Base-by-base conservation (phyloP, 208 protist genomes). In the Tetramitus jugosus region DNA sequence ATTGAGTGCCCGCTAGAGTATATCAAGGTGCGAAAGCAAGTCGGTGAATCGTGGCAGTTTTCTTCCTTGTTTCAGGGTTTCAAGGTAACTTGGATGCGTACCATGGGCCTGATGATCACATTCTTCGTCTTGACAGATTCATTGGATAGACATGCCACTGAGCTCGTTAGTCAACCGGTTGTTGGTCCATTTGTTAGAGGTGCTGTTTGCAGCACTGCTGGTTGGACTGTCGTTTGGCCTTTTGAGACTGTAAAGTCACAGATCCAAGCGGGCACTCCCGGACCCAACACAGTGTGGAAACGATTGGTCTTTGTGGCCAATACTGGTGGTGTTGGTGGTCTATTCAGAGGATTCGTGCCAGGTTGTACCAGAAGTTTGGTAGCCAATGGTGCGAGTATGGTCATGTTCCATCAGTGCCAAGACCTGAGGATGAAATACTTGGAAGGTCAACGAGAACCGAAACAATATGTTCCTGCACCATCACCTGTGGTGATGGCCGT, bases 191-290 rank as follows among this genome's bases (percentile, higher is more conserved):
- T 78, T 13, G 42, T 49, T 13, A 64, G 8, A 61, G 71, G 79
- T 17, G 69, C 65, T 13, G 6, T 81, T 23, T 81, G 79, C 29
- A 43, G 74, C 31, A 81, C 79, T 39, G 33, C 78, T 0, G 76
- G 65, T 39, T 81, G 79, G 79, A 77, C 65, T 60, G 45, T 81
- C 37, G 71, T 81, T 42, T 81, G 79, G 79, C 79, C 79, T 13
- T 81, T 81, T 65, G 79, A 81, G 35, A 77, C 69, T 42, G 45
- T 81, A 61, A 81, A 81, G 56, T 81, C 79, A 39, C 79, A 81
- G 31, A 65, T 81, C 17, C 79, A 81, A 76, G 79, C 65, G 23
- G 78, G 78, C 68, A 81, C 79, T 17, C 79, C 79, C 29, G 79
- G 79, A 3, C 79, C 79, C 23, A 60, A 81, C 33, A 31, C 39